A percentile compares a stretch with the other conserved stretches of the same genome.
Evolutionary conservation across 2,329 filamentous ascomycete species (phyloP).

Genomic region (Sporothrix schenckii): DNA sequence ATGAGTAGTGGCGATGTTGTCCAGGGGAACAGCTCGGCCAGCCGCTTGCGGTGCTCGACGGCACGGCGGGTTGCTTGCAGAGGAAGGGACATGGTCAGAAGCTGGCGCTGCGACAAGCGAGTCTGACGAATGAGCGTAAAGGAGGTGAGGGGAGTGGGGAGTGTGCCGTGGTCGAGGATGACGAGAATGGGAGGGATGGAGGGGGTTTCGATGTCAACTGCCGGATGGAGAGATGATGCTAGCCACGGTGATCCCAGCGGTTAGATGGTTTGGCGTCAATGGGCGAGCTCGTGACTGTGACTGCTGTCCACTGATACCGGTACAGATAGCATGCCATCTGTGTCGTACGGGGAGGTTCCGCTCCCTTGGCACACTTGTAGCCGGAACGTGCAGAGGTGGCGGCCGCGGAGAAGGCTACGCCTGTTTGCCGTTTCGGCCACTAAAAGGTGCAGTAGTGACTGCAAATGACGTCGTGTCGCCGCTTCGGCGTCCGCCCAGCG

Average conservation of each 20-base stretch:
- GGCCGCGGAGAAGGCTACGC: too few species aligned
- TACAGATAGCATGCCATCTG: too few species aligned
- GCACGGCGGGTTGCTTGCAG: constrained; percentile 30
- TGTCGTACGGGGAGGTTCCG: too few species aligned
- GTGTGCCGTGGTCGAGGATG: background rate
- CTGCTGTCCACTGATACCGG: too few species aligned
- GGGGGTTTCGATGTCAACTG: background rate
- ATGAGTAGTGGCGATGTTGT: constrained; percentile 46
- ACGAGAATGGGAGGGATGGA: background rate
- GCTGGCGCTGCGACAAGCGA: too few species aligned
- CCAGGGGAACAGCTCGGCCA: constrained; percentile 43
- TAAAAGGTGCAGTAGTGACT: too few species aligned
- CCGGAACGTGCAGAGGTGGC: too few species aligned
- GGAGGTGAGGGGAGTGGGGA: too few species aligned
- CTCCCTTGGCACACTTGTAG: too few species aligned
- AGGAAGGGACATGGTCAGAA: constrained; percentile 20
- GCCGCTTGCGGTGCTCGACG: constrained; percentile 13
- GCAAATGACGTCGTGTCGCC: too few species aligned
- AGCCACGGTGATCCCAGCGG: background rate
- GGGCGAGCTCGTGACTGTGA: background rate
- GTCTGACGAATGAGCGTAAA: background rate
- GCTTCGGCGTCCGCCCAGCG: too few species aligned
- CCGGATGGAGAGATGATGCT: background rate
- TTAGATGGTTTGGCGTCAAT: background rate
- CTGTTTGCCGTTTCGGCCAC: too few species aligned